These are phyloP conservation scores for Plectranthus barbatus DNA, from an alignment of 257 asterid genomes.

Conservation along the genomic window DNA sequence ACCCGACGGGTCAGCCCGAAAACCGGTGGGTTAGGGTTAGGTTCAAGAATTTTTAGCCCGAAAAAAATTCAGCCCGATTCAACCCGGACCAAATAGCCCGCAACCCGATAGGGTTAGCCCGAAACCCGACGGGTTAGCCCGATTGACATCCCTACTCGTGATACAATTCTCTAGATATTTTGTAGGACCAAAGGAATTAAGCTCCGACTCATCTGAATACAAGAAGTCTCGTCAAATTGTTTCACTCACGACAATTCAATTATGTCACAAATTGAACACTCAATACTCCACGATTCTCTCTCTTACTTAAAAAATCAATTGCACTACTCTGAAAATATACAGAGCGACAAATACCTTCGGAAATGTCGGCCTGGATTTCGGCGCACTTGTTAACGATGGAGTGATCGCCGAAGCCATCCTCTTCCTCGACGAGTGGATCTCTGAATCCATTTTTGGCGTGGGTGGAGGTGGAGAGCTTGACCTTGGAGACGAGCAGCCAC, in stretches of 20 bases:
- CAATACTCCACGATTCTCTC: not conserved
- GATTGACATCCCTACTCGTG: too few species aligned
- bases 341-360: slow-evolving; percentile 35
- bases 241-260: not conserved
- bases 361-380: slow-evolving; percentile 52
- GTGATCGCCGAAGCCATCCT: slow-evolving; percentile 42
- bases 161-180: not conserved
- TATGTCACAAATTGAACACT: not conserved
- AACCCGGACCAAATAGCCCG: too few species aligned
- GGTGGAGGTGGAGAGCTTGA: slow-evolving; percentile 23
- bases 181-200: not conserved
- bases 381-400: slow-evolving; percentile 46
- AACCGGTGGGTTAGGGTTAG: too few species aligned
- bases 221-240: not conserved
- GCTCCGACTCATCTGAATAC: not conserved
- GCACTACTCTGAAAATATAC: too few species aligned
- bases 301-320: not conserved
- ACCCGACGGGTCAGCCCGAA: too few species aligned
- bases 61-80: too few species aligned
- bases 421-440: slow-evolving; percentile 48
- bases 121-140: too few species aligned
- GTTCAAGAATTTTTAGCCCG: too few species aligned
- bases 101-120: too few species aligned
- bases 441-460: slow-evolving; percentile 27
- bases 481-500: slow-evolving; percentile 47